phyloP scores from a whole-genome alignment of 2,329 filamentous ascomycete species.

The Lachnellula hyalina region DNA sequence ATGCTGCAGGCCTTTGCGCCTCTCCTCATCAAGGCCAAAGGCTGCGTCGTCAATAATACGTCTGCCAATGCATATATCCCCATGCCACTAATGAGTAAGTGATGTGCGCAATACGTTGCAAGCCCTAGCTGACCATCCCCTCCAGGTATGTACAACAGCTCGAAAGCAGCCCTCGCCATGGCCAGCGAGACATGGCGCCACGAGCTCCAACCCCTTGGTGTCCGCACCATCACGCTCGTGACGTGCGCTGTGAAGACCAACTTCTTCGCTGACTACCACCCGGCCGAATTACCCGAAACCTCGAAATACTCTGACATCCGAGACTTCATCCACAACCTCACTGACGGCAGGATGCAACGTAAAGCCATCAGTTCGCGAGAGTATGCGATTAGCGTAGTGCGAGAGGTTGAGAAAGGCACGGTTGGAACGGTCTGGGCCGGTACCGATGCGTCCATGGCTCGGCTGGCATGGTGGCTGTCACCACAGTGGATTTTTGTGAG shows the following conservation, averaged over 20 bases:
- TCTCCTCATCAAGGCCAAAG: slow-evolving; percentile 23
- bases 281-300: slow-evolving; percentile 5
- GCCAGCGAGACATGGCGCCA: slow-evolving; percentile 12
- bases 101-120: not conserved
- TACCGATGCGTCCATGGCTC: not conserved
- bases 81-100: slow-evolving; percentile 6
- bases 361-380: slow-evolving; percentile 1
- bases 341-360: slow-evolving; percentile 1
- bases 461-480: not conserved
- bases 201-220: slow-evolving; percentile 15
- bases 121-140: slow-evolving; percentile 2
- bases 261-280: not conserved
- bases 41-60: slow-evolving; percentile 27
- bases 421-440: slow-evolving; percentile 3
- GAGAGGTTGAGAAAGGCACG: slow-evolving; percentile 3
- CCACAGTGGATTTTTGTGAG: not conserved
- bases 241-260: slow-evolving; percentile 14
- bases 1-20: slow-evolving; percentile 26
- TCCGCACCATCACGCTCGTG: slow-evolving; percentile 10
- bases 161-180: slow-evolving; percentile 11
- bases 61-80: slow-evolving; percentile 4
- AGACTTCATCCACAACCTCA: slow-evolving; percentile 2
- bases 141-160: slow-evolving; percentile 14
- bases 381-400: slow-evolving; percentile 4
- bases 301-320: slow-evolving; percentile 10